Conservation (phyloP, 208 protist genomes). For the Crithidia sp. region DNA sequence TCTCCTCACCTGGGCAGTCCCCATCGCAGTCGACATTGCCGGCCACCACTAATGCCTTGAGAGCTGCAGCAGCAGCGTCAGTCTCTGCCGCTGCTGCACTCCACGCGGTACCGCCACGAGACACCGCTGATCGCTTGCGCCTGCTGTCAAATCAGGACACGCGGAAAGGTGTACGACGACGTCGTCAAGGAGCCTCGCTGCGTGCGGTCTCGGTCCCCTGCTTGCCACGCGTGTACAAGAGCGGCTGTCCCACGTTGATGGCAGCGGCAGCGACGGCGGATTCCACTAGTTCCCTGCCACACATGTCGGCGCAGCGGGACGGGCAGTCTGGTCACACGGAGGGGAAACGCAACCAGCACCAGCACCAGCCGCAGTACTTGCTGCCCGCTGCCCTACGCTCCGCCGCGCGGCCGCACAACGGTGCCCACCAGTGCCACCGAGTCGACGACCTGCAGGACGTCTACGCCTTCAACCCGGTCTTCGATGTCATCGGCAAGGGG, state of each 20-base stretch:
- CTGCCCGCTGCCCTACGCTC: conserved; percentile 6
- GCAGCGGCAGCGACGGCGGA: not conserved
- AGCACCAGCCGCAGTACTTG: not conserved
- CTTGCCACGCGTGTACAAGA: conserved; percentile 37
- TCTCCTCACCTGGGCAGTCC: not conserved
- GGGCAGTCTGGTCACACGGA: not conserved
- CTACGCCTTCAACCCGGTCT: conserved; percentile 75
- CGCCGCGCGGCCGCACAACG: conserved; percentile 4
- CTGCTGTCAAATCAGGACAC: not conserved
- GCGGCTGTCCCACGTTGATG: conserved; percentile 22
- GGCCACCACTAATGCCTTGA: not conserved
- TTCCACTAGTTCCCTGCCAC: not conserved
- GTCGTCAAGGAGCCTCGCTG: conserved; percentile 4
- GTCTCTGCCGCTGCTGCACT: not conserved
- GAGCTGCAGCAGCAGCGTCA: not conserved
- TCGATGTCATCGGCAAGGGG: conserved; percentile 70
- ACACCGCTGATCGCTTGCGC: not conserved
- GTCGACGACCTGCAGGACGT: conserved; percentile 73
- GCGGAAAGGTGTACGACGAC: not conserved
- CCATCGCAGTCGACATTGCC: not conserved
- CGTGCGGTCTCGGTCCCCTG: conserved; percentile 58
- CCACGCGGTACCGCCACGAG: not conserved
- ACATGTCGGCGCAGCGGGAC: not conserved
- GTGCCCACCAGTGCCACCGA: conserved; percentile 40
- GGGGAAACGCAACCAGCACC: not conserved